Evolutionary conservation across 768 basidiomycete species (phyloP).

Genomic region (Butyriboletus loyo): DNA sequence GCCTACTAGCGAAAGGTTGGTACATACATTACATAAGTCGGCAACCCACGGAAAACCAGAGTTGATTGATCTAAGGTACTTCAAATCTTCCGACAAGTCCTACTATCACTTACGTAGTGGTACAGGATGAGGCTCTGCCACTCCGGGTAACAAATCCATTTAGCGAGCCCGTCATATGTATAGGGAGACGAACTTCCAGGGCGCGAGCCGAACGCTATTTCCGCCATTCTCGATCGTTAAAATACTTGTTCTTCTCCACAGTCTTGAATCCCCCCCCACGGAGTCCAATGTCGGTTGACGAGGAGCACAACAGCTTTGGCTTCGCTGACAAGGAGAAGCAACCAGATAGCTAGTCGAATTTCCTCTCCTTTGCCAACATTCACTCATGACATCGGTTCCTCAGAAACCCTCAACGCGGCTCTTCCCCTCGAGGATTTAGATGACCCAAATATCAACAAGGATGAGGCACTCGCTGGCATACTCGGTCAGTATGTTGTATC

Average conservation of each 20-base stretch:
- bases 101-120: too few relatives aligned
- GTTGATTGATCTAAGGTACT: too few relatives aligned
- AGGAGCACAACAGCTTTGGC: conserved; percentile 13
- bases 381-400: background rate
- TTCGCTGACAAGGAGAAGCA: conserved; percentile 25
- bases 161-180: too few relatives aligned
- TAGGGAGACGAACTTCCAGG: too few relatives aligned
- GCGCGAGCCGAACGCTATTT: background rate
- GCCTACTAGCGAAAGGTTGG: too few relatives aligned
- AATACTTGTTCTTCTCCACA: background rate
- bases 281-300: conserved; percentile 19
- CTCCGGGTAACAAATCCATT: too few relatives aligned
- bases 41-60: too few relatives aligned
- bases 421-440: conserved; percentile 29
- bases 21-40: too few relatives aligned
- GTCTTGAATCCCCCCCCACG: background rate
- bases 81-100: too few relatives aligned
- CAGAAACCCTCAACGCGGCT: conserved; percentile 3
- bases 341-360: background rate
- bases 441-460: conserved; percentile 37
- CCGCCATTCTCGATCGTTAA: background rate
- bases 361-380: background rate
- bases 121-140: too few relatives aligned
- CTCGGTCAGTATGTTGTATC: conserved; percentile 15
- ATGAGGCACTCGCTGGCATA: conserved; percentile 22